Percentiles rank a stretch among this genome's conserved stretches.
These are phyloP conservation scores for Solanum rostratum DNA, from an alignment of 257 asterid genomes.

Conservation along the genomic window DNA sequence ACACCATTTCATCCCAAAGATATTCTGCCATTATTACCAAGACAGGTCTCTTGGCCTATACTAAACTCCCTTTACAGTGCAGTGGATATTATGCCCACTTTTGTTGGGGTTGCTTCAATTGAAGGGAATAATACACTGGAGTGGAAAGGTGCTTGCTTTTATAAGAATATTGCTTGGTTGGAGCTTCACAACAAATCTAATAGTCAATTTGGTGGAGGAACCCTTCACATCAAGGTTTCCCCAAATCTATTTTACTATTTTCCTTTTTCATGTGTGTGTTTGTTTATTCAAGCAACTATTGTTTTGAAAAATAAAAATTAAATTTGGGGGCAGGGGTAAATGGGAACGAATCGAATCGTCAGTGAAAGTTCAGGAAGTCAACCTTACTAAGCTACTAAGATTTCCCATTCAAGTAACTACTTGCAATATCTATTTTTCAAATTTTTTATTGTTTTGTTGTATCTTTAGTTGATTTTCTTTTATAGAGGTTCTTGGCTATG, in stretches of 20 bases:
- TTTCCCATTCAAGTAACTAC: not conserved
- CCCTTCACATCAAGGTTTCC: constrained; percentile 75
- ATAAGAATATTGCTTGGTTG: constrained; percentile 66
- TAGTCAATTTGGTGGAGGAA: constrained; percentile 71
- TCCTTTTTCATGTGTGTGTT: not conserved
- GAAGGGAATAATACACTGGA: constrained; percentile 21
- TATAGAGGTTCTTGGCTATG: not conserved
- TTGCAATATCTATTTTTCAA: not conserved
- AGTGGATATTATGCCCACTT: constrained; percentile 66
- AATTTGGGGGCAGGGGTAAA: not conserved
- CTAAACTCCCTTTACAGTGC: constrained; percentile 43
- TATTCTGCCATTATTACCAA: constrained; percentile 59
- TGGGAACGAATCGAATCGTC: not conserved
- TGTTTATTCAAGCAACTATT: not conserved
- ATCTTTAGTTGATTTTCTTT: not conserved
- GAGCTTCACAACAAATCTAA: constrained; percentile 58
- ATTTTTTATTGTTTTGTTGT: not conserved
- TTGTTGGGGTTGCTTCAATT: constrained; percentile 56
- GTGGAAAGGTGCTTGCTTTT: constrained; percentile 88
- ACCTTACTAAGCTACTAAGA: not conserved
- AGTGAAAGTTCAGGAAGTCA: not conserved
- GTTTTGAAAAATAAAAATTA: not conserved
- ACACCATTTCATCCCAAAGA: constrained; percentile 48
- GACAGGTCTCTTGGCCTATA: constrained; percentile 65
- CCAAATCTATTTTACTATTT: not conserved